A percentile compares a stretch with the other conserved stretches of the same genome.
phyloP scores from a whole-genome alignment of 768 basidiomycete species.

The Terana coerulea region DNA sequence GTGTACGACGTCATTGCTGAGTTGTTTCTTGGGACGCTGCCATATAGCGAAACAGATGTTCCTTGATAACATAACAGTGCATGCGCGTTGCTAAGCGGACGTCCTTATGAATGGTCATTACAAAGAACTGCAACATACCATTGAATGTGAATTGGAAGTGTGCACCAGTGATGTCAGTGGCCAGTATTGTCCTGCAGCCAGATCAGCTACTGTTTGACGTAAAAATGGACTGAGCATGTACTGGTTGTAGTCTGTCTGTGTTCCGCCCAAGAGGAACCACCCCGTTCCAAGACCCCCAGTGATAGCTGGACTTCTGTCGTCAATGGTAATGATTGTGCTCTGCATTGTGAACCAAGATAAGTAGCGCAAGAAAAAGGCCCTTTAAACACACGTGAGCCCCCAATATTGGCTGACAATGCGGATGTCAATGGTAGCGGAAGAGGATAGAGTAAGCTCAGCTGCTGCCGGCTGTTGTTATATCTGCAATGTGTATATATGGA shows the following conservation, averaged over 20 bases:
- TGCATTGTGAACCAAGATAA: no score
- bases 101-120: background rate
- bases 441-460: no score
- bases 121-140: background rate
- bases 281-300: background rate
- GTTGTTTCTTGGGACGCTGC: background rate
- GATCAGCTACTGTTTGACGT: background rate
- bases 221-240: background rate
- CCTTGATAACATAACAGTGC: background rate
- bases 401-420: no score
- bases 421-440: no score
- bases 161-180: background rate
- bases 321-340: no score
- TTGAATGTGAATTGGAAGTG: slow-evolving; percentile 1
- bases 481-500: no score
- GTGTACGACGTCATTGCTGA: background rate
- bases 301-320: background rate
- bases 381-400: no score
- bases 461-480: no score
- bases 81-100: background rate
- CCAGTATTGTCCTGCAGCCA: background rate
- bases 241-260: background rate
- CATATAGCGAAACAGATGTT: background rate
- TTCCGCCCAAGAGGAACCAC: background rate
- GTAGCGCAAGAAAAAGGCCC: no score